Evolutionary conservation across 768 basidiomycete genomes (phyloP).

Genomic region (Saitozyma sp.): DNA sequence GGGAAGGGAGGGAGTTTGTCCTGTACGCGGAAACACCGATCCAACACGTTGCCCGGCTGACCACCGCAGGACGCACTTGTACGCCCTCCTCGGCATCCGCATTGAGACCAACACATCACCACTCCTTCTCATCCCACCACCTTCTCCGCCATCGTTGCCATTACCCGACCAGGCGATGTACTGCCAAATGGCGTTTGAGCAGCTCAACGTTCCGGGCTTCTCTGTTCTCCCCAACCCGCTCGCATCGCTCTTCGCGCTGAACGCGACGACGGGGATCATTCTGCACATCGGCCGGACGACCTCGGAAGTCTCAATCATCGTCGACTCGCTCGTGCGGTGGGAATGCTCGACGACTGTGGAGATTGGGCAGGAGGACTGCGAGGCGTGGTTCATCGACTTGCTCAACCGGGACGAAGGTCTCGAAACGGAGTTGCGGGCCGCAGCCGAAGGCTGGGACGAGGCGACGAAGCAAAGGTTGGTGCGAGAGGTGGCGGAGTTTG

Average conservation of each 20-base stretch:
- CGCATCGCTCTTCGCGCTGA: slow-evolving; percentile 45
- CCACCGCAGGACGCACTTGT: slow-evolving; percentile 33
- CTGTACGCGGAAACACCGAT: slow-evolving; percentile 24
- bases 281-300: slow-evolving; percentile 37
- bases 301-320: slow-evolving; percentile 29
- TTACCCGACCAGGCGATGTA: slow-evolving; percentile 36
- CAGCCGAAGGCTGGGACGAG: slow-evolving; percentile 8
- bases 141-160: slow-evolving; percentile 35
- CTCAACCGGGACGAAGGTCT: slow-evolving; percentile 29
- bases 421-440: slow-evolving; percentile 22
- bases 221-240: slow-evolving; percentile 38
- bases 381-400: slow-evolving; percentile 25
- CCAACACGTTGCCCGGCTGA: slow-evolving; percentile 3
- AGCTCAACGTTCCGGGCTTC: slow-evolving; percentile 44
- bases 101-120: slow-evolving; percentile 38
- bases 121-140: slow-evolving; percentile 45
- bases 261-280: slow-evolving; percentile 41
- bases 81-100: slow-evolving; percentile 27
- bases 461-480: slow-evolving; percentile 17
- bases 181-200: slow-evolving; percentile 48
- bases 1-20: slow-evolving; percentile 38
- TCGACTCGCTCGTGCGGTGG: slow-evolving; percentile 41
- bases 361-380: slow-evolving; percentile 41
- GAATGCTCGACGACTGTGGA: slow-evolving; percentile 37
- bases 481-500: slow-evolving; percentile 28